phyloP scores from a whole-genome alignment of 306 rosid species.

The Oxytropis ochrocephala region DNA sequence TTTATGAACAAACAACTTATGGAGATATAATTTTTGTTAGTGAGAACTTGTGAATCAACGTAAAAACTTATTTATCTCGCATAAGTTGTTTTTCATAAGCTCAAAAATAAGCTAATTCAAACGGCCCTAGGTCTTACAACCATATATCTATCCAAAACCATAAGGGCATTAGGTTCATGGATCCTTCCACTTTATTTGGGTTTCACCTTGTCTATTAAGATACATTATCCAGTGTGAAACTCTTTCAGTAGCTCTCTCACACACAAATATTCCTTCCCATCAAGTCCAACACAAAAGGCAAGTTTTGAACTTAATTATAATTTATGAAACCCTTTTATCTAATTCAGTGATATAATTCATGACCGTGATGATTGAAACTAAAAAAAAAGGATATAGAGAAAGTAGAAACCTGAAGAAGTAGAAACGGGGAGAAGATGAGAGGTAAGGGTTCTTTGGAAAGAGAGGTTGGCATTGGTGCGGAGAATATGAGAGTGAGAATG shows the following conservation, averaged over 20 bases:
- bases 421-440: constrained; percentile 40
- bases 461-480: constrained; percentile 22
- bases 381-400: not conserved
- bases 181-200: not conserved
- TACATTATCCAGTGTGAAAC: not conserved
- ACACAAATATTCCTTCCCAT: too few relatives aligned
- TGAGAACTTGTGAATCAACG: too few relatives aligned
- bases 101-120: too few relatives aligned
- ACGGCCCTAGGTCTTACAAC: not conserved
- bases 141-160: not conserved
- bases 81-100: too few relatives aligned
- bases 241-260: not conserved
- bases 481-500: constrained; percentile 17
- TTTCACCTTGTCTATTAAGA: not conserved
- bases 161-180: not conserved
- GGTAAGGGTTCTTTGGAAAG: constrained; percentile 26
- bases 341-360: not conserved
- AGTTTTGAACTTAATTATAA: constrained; percentile 2
- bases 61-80: too few relatives aligned
- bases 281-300: not conserved
- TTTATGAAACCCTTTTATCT: constrained; percentile 10
- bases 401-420: constrained; percentile 50
- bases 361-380: not conserved
- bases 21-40: too few relatives aligned
- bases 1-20: too few relatives aligned